These are phyloP conservation scores for Agaricales sp. DNA, from an alignment of 1,284 basidiomycete species.

Conservation along the genomic window DNA sequence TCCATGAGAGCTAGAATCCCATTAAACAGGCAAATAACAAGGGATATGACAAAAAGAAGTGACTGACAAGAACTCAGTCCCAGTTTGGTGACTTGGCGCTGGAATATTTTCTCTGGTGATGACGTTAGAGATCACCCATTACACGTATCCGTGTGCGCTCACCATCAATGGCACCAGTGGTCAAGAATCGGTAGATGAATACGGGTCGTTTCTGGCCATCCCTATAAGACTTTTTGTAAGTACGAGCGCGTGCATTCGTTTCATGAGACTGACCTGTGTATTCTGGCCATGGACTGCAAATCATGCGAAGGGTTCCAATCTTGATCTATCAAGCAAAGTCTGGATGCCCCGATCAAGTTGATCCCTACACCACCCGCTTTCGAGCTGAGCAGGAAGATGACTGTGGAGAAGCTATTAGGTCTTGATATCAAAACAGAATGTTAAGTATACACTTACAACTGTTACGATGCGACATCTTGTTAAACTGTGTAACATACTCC, in stretches of 20 bases:
- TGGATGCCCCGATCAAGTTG: constrained; percentile 85
- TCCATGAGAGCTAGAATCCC: constrained; percentile 67
- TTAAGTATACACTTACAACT: constrained; percentile 43
- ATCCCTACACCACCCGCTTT: constrained; percentile 95
- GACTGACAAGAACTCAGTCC: constrained; percentile 79
- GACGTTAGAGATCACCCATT: constrained; percentile 4
- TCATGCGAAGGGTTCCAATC: constrained; percentile 98
- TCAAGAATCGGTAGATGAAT: constrained; percentile 90
- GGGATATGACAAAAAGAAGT: too few relatives aligned
- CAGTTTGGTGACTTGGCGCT: constrained; percentile 94
- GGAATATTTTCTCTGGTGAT: constrained; percentile 69
- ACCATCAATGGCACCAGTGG: constrained; percentile 73
- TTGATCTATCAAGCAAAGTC: constrained; percentile 80
- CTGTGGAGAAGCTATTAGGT: constrained; percentile 24
- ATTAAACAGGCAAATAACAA: too few relatives aligned
- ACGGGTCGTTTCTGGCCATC: constrained; percentile 93
- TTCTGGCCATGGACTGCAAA: constrained; percentile 95
- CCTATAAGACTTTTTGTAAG: constrained; percentile 26
- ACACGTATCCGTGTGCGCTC: constrained; percentile 8
- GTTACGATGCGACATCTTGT: constrained; percentile 57
- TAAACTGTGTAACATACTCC: constrained; percentile 76
- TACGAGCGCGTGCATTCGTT: constrained; percentile 1
- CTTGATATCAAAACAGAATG: constrained; percentile 7
- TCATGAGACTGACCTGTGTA: constrained; percentile 62
- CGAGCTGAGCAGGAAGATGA: constrained; percentile 88